Evolutionary conservation across 352 stramenopile species (phyloP).

Genomic region (Globisporangium nodosum): DNA sequence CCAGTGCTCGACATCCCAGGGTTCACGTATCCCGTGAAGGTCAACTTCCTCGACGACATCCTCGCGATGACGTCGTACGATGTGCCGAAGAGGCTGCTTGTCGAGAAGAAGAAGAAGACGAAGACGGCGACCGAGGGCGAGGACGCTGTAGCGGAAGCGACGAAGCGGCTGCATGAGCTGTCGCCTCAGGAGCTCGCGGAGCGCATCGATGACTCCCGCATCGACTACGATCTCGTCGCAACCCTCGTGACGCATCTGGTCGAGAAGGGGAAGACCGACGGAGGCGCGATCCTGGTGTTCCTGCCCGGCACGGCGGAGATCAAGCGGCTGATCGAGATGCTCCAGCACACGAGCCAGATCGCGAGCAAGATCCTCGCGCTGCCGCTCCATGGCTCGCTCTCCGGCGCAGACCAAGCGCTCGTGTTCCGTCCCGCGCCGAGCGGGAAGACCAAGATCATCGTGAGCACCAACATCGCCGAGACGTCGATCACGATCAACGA

Average conservation of each 20-base stretch:
- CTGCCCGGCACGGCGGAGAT: slow-evolving; percentile 80
- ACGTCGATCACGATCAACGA: slow-evolving; percentile 89
- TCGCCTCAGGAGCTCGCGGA: slow-evolving; percentile 46
- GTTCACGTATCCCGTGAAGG: slow-evolving; percentile 79
- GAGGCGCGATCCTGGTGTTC: slow-evolving; percentile 80
- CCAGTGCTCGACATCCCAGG: slow-evolving; percentile 83
- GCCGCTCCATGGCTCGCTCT: slow-evolving; percentile 73
- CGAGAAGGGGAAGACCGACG: slow-evolving; percentile 8
- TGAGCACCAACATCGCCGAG: slow-evolving; percentile 88
- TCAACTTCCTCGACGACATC: slow-evolving; percentile 78
- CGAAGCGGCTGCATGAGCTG: slow-evolving; percentile 25
- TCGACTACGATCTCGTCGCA: slow-evolving; percentile 93
- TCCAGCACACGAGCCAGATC: slow-evolving; percentile 26
- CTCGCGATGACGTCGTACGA: slow-evolving; percentile 54
- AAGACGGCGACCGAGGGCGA: slow-evolving; percentile 33
- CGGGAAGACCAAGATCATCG: slow-evolving; percentile 80
- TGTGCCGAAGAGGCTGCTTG: slow-evolving; percentile 49
- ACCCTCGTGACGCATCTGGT: slow-evolving; percentile 81
- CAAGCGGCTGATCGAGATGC: slow-evolving; percentile 70
- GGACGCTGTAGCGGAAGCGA: slow-evolving; percentile 16
- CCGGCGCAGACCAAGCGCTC: slow-evolving; percentile 60
- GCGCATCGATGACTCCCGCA: slow-evolving; percentile 85
- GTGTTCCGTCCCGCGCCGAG: slow-evolving; percentile 59
- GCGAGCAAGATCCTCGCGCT: slow-evolving; percentile 51
- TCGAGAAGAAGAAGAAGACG: slow-evolving; percentile 46